Percentiles rank a stretch among this genome's conserved stretches.
These are phyloP conservation scores for Kwoniella mangroviensis DNA, from an alignment of 768 basidiomycete species.

Conservation along the genomic window DNA sequence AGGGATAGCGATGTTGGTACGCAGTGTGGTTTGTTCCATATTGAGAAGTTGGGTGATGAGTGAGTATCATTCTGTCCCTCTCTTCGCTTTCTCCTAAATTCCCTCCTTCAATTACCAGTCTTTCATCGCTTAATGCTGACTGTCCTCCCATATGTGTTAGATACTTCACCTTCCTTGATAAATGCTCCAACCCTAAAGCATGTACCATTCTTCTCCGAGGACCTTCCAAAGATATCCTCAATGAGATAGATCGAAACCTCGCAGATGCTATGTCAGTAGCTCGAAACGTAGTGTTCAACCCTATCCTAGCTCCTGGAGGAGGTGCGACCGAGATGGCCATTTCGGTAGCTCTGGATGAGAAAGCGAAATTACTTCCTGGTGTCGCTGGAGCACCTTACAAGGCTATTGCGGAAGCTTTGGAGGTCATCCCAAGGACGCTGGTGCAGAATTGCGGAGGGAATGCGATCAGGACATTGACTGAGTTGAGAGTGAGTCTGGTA, in stretches of 20 bases:
- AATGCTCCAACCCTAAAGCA: constrained; percentile 87
- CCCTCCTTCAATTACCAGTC: neutral
- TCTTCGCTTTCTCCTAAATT: neutral
- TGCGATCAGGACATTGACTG: constrained; percentile 88
- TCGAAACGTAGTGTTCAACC: constrained; percentile 95
- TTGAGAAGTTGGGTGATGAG: constrained; percentile 98
- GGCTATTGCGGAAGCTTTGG: constrained; percentile 94
- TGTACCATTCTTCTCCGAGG: constrained; percentile 98
- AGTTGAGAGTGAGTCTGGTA: constrained; percentile 72
- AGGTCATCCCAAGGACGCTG: constrained; percentile 93
- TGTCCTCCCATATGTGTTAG: constrained; percentile 58
- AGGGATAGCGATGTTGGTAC: constrained; percentile 91
- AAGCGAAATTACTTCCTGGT: constrained; percentile 78
- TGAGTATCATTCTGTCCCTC: constrained; percentile 38
- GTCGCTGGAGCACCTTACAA: constrained; percentile 89
- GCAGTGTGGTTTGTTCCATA: constrained; percentile 90
- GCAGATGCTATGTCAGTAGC: constrained; percentile 98
- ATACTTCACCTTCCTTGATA: constrained; percentile 96
- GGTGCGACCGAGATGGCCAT: constrained; percentile 99
- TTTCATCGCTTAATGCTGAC: neutral
- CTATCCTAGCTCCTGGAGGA: constrained; percentile 88
- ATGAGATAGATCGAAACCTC: constrained; percentile 96
- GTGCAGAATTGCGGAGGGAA: constrained; percentile 96
- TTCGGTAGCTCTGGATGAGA: constrained; percentile 73
- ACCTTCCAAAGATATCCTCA: constrained; percentile 95